Conservation (phyloP, 2,329 filamentous ascomycete genomes). For the Lithohypha guttulata region DNA sequence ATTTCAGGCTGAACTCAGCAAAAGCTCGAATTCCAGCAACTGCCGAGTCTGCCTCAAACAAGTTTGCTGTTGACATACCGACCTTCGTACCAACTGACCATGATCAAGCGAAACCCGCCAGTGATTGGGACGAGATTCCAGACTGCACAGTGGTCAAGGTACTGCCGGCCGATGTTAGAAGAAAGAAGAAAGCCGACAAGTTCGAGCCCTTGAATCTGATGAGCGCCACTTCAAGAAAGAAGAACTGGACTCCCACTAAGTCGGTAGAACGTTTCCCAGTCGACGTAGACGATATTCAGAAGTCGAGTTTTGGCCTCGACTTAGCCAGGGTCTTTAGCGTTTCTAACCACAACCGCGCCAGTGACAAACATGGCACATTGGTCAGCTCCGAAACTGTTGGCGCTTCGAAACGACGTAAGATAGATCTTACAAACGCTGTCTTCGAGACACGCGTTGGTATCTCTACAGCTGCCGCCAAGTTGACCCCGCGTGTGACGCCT, state of each 20-base stretch:
- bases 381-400: conserved; percentile 4
- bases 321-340: not conserved
- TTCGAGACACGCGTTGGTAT: not conserved
- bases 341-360: not conserved
- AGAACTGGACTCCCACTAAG: conserved; percentile 59
- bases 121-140: conserved; percentile 1
- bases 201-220: conserved; percentile 25
- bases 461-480: not conserved
- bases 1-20: no score
- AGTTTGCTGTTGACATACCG: no score
- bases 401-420: conserved; percentile 17
- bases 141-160: conserved; percentile 4
- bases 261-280: no score
- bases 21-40: no score
- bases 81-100: not conserved
- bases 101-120: not conserved
- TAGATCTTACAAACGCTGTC: conserved; percentile 10
- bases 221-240: conserved; percentile 44
- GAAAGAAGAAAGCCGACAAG: conserved; percentile 10
- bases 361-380: not conserved
- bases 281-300: no score
- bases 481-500: no score
- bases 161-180: conserved; percentile 6
- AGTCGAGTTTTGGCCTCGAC: not conserved
- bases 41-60: no score